Evolutionary conservation across 371 early-diverging fungal species (phyloP), one percentile per base, ranked within the genome.

Genomic region (Mucor irregularis): DNA sequence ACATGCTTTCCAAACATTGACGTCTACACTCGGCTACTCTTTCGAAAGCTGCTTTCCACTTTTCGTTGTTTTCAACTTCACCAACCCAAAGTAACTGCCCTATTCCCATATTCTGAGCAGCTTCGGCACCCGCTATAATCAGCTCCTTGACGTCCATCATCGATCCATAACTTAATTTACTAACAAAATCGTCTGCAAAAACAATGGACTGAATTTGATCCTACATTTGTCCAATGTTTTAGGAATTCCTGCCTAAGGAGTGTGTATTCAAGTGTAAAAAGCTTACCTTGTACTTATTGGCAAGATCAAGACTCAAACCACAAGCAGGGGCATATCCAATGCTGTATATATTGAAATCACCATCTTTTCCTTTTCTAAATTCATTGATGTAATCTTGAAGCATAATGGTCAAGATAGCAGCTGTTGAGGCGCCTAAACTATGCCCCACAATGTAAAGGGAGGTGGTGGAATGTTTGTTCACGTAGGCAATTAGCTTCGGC

Each of bases 361-460:
- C 56, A 35, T 71, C 67, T 54, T 63, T 60, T 21, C 66, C 56
- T 9, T 73, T 64, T 30, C 69, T 73, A 40, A 84, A 78, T 47
- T 82, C 81, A 33, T 71, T 71, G 24, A 81, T 70, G 44, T 82
- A 80, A 39, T 86, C 83, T 40, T 74, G 62, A 9, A 91, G 53
- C 85, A 92, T 84, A 51, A 92, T 87, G 9, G 89, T 86, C 55
- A 91, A 56, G 9, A 92, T 67, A 6, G 90, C 79, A 1, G 88
- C 89, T 0, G 92, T 86, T 4, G 86, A 84, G 1, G 77, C 92
- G 6, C 92, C 92, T 9, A 92, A 66, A 48, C 90, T 90, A 52
- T 92, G 92, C 0, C 92, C 92, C 8, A 88, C 85, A 58, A 92
- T 82, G 53, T 78, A 74, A 16, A 85, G 62, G 7, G 74, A 73